These are phyloP conservation scores for Pueraria montana DNA, from an alignment of 306 rosid genomes.

Conservation along the genomic window DNA sequence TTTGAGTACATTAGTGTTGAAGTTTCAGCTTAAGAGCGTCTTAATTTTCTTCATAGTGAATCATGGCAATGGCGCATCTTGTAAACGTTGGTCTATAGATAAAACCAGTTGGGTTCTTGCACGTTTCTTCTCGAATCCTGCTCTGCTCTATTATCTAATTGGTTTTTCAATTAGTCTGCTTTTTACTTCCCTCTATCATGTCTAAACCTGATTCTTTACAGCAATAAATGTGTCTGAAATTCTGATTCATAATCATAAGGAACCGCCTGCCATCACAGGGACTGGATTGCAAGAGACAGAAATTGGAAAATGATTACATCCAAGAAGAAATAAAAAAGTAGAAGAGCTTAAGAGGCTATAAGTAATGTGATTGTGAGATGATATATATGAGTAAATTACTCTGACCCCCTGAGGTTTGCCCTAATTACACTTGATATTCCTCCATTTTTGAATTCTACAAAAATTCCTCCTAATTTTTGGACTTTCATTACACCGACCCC, in stretches of 20 bases:
- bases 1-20: neutral
- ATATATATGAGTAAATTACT: too few relatives aligned
- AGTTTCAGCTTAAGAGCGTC: neutral
- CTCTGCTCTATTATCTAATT: neutral
- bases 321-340: neutral
- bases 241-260: neutral
- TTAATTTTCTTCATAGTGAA: neutral
- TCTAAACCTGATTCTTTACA: neutral
- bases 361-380: neutral
- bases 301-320: conserved; percentile 2
- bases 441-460: too few relatives aligned
- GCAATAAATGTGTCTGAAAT: conserved; percentile 18
- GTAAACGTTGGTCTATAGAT: neutral
- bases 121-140: neutral
- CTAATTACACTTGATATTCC: too few relatives aligned
- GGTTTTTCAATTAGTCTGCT: neutral
- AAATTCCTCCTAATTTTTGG: too few relatives aligned
- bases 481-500: too few relatives aligned
- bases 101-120: neutral
- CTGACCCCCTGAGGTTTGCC: too few relatives aligned
- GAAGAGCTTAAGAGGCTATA: neutral
- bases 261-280: neutral
- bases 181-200: too few relatives aligned
- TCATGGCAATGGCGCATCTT: conserved; percentile 9
- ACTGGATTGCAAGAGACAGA: neutral